These are phyloP conservation scores for Triglochin maritima DNA, from an alignment of 106 monocot genomes.

Conservation along the genomic window DNA sequence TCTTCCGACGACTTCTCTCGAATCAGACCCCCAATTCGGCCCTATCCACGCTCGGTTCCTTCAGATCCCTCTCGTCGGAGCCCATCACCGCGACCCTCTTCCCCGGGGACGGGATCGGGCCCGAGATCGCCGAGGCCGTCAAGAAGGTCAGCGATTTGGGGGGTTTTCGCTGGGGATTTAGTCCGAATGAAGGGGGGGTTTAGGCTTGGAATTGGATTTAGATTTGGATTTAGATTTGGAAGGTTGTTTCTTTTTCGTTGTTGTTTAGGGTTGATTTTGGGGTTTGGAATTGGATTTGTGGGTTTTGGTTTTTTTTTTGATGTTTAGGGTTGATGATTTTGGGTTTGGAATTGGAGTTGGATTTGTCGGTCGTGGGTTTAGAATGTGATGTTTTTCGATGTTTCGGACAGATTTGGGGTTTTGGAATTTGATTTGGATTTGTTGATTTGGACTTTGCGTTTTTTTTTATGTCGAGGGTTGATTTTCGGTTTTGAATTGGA, in stretches of 20 bases:
- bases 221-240: background rate
- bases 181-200: background rate
- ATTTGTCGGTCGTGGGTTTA: too few relatives aligned
- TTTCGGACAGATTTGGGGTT: too few relatives aligned
- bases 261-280: background rate
- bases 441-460: too few relatives aligned
- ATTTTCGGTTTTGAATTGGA: too few relatives aligned
- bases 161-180: background rate
- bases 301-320: too few relatives aligned
- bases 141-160: conserved; percentile 35
- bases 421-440: too few relatives aligned
- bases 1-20: conserved; percentile 10
- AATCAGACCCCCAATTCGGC: background rate
- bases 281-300: background rate
- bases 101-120: conserved; percentile 84
- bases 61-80: background rate
- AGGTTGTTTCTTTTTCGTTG: background rate
- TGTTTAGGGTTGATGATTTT: too few relatives aligned
- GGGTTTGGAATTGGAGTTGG: too few relatives aligned
- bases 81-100: conserved; percentile 63
- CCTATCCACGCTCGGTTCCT: conserved; percentile 4
- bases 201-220: background rate
- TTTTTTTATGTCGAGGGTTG: too few relatives aligned
- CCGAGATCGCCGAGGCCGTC: conserved; percentile 71
- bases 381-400: too few relatives aligned